Evolutionary conservation across 169 alveolate genomes (phyloP).

Genomic region (Eimeria necatrix): DNA sequence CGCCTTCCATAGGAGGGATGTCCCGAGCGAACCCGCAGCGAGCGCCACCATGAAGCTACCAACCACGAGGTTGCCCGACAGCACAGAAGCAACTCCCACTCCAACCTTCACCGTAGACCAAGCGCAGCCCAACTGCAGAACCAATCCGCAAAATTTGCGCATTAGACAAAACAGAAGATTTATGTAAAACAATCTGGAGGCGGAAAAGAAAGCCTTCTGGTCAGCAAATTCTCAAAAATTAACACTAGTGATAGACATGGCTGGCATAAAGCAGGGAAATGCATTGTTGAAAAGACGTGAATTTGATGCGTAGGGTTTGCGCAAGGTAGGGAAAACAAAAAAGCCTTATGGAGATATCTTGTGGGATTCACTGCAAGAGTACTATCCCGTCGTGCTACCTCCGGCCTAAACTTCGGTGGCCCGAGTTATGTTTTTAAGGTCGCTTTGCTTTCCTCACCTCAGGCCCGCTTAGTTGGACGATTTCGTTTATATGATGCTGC

Average conservation of each 20-base stretch:
- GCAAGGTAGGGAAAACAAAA: too few species aligned
- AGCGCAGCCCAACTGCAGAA: constrained; percentile 70
- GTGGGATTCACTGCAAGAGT: too few species aligned
- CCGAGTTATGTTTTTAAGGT: neutral
- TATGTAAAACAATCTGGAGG: too few species aligned
- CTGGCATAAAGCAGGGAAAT: too few species aligned
- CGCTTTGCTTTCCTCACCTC: constrained; percentile 37
- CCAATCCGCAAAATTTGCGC: neutral
- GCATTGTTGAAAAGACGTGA: too few species aligned
- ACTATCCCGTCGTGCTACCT: too few species aligned
- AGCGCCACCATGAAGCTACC: constrained; percentile 58
- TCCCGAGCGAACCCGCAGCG: constrained; percentile 73
- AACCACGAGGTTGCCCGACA: constrained; percentile 37
- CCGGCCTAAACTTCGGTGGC: too few species aligned
- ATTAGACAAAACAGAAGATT: neutral
- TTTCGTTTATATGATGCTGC: constrained; percentile 64
- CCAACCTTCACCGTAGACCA: constrained; percentile 77
- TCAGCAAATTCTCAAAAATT: too few species aligned
- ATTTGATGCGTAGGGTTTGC: too few species aligned
- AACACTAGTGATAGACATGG: too few species aligned
- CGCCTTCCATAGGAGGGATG: constrained; percentile 65
- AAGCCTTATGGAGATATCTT: too few species aligned
- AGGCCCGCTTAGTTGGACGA: constrained; percentile 65
- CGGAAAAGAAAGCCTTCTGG: too few species aligned
- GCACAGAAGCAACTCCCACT: constrained; percentile 42